These are phyloP conservation scores for Dipteronia sinensis DNA, from an alignment of 345 rosid species.

Conservation along the genomic window DNA sequence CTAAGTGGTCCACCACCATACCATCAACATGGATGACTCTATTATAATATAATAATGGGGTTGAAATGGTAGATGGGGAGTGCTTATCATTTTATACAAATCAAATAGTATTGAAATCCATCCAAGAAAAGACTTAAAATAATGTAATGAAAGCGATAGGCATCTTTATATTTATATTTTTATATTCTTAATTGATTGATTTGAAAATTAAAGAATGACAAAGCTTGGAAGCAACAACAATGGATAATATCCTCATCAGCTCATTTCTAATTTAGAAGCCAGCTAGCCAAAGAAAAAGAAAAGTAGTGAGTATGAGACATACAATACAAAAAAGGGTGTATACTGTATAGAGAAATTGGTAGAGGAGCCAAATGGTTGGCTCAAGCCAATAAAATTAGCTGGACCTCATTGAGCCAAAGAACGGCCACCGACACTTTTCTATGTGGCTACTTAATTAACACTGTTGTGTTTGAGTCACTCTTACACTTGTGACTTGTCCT, in stretches of 20 bases:
- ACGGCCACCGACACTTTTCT: slow-evolving; percentile 20
- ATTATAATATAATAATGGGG: background rate
- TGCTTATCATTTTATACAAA: background rate
- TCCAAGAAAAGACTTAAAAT: background rate
- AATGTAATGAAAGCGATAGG: background rate
- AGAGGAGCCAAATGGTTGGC: too few species aligned
- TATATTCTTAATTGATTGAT: background rate
- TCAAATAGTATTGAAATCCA: background rate
- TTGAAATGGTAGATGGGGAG: background rate
- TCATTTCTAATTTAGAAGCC: too few species aligned
- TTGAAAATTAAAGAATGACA: background rate
- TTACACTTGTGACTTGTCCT: background rate
- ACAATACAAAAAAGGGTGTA: too few species aligned
- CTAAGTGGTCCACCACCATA: background rate
- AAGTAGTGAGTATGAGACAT: too few species aligned
- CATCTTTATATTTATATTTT: background rate
- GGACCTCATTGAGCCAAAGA: background rate
- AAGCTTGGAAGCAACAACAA: background rate
- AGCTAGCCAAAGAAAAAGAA: too few species aligned
- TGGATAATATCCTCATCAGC: background rate
- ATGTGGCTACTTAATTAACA: background rate
- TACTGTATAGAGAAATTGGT: too few species aligned
- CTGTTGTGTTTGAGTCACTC: background rate
- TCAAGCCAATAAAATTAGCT: too few species aligned
- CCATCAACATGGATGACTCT: background rate